Evolutionary conservation across 2,329 filamentous ascomycete species (phyloP), one percentile per base, ranked within the genome.

Genomic region (Exophiala lecanii-corni): DNA sequence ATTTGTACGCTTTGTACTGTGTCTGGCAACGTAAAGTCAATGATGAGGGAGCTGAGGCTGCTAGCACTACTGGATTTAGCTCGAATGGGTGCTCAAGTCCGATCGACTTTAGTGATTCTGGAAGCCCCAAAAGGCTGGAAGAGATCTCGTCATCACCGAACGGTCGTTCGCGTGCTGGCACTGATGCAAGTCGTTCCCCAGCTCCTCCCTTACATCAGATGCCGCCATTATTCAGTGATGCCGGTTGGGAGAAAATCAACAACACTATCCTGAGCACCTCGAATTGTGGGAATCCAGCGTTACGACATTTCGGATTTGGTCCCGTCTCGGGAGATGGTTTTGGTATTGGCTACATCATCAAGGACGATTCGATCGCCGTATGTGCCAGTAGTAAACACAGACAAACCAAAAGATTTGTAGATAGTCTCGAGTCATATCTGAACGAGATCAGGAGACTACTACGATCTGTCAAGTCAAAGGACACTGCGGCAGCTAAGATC

Each of bases 331-430:
- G 82, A 2, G 89, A 96, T 54, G 92, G 92, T 0, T 97, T 97
- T 60, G 92, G 92, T 20, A 96, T 98, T 43, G 92, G 92, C 2
- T 98, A 98, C 69, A 97, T 98, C 59, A 96, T 98, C 76, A 98
- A 98, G 67, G 88, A 94, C 55, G 86, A 92, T 39, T 78, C 80
- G 36, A 86, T 97, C 48, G 88, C 83, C 35, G 91, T 98, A 49
- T 97, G 92, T 64, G 89, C 89, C 1, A 86, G 84, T 10, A 92
- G 85, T 59, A 96, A 96, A 67, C 92, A 98, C 63, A 74, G 92
- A 30, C 92, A 98, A 68, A 98, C 92, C 0, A 81, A 81, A 55
- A 82, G 92, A 4, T 94, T 92, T 60, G 81, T 97, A 48, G 88
- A 94, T 58, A 86, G 88, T 0, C 70, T 97, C 2, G 92, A 97